These are phyloP conservation scores for Coemansia sp. DNA, from an alignment of 192 early-diverging fungal genomes.

Conservation along the genomic window DNA sequence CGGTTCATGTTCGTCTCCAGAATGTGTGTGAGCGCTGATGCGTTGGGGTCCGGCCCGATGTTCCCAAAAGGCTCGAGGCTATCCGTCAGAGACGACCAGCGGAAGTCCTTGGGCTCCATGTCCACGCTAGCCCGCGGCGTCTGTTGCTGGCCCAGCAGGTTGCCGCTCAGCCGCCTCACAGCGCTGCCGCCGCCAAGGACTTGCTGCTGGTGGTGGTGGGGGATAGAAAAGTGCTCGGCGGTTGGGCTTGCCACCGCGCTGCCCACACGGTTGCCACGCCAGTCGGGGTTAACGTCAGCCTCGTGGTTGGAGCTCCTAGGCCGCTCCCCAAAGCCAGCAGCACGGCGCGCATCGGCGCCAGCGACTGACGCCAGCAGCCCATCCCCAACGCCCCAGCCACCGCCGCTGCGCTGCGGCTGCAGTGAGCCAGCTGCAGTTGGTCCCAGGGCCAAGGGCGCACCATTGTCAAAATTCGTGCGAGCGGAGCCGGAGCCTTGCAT, in stretches of 20 bases:
- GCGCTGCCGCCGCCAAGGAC: constrained; percentile 24
- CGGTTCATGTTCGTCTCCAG: constrained; percentile 42
- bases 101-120: constrained; percentile 53
- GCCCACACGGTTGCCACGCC: constrained; percentile 25
- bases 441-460: constrained; percentile 8
- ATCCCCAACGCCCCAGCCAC: constrained; percentile 23
- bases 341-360: constrained; percentile 8
- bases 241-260: constrained; percentile 25
- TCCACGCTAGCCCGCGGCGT: constrained; percentile 47
- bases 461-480: constrained; percentile 37
- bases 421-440: constrained; percentile 11
- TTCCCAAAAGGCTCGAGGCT: constrained; percentile 42
- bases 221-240: constrained; percentile 21
- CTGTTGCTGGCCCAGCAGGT: constrained; percentile 37
- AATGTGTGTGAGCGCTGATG: constrained; percentile 32
- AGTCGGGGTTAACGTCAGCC: constrained; percentile 38
- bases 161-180: constrained; percentile 31
- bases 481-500: constrained; percentile 2
- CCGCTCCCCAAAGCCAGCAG: constrained; percentile 3
- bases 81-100: constrained; percentile 51
- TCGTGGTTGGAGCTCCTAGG: constrained; percentile 50
- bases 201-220: constrained; percentile 9
- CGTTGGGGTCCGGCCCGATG: constrained; percentile 31
- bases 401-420: constrained; percentile 13
- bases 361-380: constrained; percentile 14